Conservation (phyloP, 2,329 filamentous ascomycete species). For the Monosporascus sp. region DNA sequence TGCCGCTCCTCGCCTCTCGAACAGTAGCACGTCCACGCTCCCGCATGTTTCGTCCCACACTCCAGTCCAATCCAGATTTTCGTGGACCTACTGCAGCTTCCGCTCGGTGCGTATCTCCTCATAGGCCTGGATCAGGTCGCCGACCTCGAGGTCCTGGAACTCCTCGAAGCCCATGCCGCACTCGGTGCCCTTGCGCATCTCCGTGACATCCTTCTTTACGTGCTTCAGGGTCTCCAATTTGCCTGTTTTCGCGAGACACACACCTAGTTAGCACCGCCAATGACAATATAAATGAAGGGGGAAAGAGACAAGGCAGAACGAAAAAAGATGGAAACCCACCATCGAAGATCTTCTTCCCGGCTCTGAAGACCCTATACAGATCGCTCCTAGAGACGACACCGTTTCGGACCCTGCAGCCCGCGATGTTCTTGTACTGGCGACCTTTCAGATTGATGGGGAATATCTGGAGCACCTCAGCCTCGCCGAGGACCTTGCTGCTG, state of each 20-base stretch:
- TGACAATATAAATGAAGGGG: constrained; percentile 1
- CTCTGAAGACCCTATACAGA: constrained; percentile 67
- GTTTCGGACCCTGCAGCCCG: constrained; percentile 82
- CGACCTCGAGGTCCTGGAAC: constrained; percentile 72
- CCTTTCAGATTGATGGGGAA: constrained; percentile 81
- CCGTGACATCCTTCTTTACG: constrained; percentile 82
- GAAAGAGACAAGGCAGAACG: background rate
- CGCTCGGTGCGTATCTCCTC: constrained; percentile 74
- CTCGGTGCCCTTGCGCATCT: constrained; percentile 90
- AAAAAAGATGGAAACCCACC: constrained; percentile 51
- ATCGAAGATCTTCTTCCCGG: constrained; percentile 68
- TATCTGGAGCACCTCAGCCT: constrained; percentile 77
- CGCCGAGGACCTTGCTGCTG: constrained; percentile 68
- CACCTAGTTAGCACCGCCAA: no score
- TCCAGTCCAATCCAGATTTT: no score
- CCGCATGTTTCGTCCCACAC: no score
- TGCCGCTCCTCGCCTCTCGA: no score
- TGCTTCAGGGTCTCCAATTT: constrained; percentile 78
- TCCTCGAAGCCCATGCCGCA: constrained; percentile 82
- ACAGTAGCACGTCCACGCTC: no score
- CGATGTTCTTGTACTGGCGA: constrained; percentile 66
- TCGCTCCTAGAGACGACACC: constrained; percentile 61
- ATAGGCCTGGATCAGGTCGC: constrained; percentile 84
- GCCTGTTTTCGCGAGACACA: constrained; percentile 43
- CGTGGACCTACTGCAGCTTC: constrained; percentile 33